Evolutionary conservation across 2,329 filamentous ascomycete genomes (phyloP), one percentile per base, ranked within the genome.

Genomic region (Fusarium floridanum): DNA sequence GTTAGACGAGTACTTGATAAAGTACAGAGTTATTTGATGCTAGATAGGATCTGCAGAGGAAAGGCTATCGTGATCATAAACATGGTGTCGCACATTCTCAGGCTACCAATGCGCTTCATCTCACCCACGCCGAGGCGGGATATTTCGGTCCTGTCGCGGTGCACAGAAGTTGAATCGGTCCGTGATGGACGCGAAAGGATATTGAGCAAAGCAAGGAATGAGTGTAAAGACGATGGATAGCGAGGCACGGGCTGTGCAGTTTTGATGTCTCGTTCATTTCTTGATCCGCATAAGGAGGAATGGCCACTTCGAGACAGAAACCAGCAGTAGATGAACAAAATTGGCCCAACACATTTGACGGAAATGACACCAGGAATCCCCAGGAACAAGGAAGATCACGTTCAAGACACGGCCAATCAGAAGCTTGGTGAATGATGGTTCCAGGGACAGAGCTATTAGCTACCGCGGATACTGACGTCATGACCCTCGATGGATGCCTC

Each of bases 391-490:
- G 9, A 53, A 17, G 10, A 59, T 48, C 29, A 36, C 37, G 16
- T 22, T 14, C 45, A 16, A 17, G n/a, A 5, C 14, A 41, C 0
- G 11, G 0, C 72, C 72, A 74, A 74, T 74, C 39, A 75, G 11
- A 61, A 6, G 7, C 6, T 2, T 3, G 39, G 27, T 53, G 69
- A 55, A 75, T 74, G 72, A 74, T 48, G 43, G 32, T 70, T 64
- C 65, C 65, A 75, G 72, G 64, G 65, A 64, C 65, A 43, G 61
- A 36, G 29, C 66, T 66, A 62, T 72, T 70, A 66, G 68, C 36
- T n/a, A 6, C 32, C 27, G 24, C 48, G 27, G 9, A 50, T 50
- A n/a, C 61, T 74, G 72, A 74, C 72, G 72, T 74, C 72, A 74
- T 67, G 61, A 67, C 37, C 41, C n/a, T 36, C 9, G 36, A 53